These are phyloP conservation scores for Vitis riparia DNA, from an alignment of 164 flowering plant genomes.

Conservation along the genomic window DNA sequence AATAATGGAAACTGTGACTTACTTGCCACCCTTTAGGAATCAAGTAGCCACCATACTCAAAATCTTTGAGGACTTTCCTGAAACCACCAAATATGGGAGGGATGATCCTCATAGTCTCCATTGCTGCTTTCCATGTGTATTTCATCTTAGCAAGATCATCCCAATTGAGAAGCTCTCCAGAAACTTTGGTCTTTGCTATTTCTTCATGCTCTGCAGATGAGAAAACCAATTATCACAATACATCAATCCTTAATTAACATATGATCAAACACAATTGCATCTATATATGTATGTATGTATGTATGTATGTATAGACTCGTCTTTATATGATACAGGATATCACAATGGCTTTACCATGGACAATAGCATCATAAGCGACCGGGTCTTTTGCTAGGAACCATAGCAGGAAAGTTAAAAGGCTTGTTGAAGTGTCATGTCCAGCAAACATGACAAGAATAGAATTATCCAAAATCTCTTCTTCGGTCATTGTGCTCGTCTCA, in stretches of 20 bases:
- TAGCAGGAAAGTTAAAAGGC: constrained; percentile 16
- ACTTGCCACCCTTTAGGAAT: constrained; percentile 31
- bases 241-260: too few relatives aligned
- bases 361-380: constrained; percentile 4
- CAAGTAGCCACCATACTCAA: constrained; percentile 18
- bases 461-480: constrained; percentile 18
- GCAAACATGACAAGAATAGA: constrained; percentile 14
- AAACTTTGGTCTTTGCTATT: constrained; percentile 1
- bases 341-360: constrained; percentile 11
- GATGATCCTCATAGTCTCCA: constrained; percentile 25
- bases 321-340: too few relatives aligned
- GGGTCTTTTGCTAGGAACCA: constrained; percentile 21
- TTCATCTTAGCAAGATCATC: constrained; percentile 28
- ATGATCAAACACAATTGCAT: too few relatives aligned
- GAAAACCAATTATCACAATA: too few relatives aligned
- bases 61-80: constrained; percentile 18
- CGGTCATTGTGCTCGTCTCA: neutral
- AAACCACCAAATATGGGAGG: constrained; percentile 31
- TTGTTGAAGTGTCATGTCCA: constrained; percentile 21
- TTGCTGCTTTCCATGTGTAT: constrained; percentile 33
- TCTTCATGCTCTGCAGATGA: constrained; percentile 19
- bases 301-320: neutral
- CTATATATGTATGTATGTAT: too few relatives aligned
- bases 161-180: constrained; percentile 17
- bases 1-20: neutral